Base-by-base conservation (phyloP, 2,329 filamentous ascomycete species). In the Neopestalotiopsis rosae region DNA sequence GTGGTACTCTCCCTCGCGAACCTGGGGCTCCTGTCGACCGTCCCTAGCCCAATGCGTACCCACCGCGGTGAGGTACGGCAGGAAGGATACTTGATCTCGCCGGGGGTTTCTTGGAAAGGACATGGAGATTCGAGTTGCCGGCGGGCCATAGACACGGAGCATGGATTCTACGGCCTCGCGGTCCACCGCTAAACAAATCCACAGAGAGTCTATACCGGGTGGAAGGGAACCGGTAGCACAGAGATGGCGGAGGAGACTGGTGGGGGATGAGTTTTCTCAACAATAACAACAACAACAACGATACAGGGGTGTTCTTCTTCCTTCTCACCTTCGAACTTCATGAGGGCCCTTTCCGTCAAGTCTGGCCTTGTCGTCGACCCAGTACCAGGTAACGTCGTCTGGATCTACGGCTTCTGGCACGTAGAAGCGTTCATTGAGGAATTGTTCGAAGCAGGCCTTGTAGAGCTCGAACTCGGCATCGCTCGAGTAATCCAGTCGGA, bases 1-100 rank as follows among this genome's bases (percentile, higher is more conserved):
- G 70, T 75, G 67, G 52, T 45, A 13, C 77, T 76, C 4, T 42
- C 61, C n/a, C 3, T 62, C 61, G 9, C 24, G 28, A 7, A 14
- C 40, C 20, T 32, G 61, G 49, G 40, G 30, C 28, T 12, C 59
- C 7, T 61, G 17, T 38, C 32, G 17, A 20, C n/a, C 14, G 38
- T 17, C 61, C 28, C 28, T 30, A n/a, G n/a, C 38, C 61, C 61
- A 64, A 64, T 24, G 6, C 28, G 61, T 49, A 64, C 28, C 40
- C 20, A 64, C 20, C 28, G 38, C 61, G 17, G n/a, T 32, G 40
- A 64, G 14, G 20, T 64, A 64, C 20, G 61, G 61, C 38, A 64
- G 38, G 38, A 64, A 64, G n/a, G 61, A 64, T 28, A 28, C 49
- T 12, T 28, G 38, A 20, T 49, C 30, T 64, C 5, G 20, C 61